Percentiles rank a stretch among this genome's conserved stretches.
Evolutionary conservation across 169 alveolate genomes (phyloP).

Genomic region (Eimeria nieschulzi): DNA sequence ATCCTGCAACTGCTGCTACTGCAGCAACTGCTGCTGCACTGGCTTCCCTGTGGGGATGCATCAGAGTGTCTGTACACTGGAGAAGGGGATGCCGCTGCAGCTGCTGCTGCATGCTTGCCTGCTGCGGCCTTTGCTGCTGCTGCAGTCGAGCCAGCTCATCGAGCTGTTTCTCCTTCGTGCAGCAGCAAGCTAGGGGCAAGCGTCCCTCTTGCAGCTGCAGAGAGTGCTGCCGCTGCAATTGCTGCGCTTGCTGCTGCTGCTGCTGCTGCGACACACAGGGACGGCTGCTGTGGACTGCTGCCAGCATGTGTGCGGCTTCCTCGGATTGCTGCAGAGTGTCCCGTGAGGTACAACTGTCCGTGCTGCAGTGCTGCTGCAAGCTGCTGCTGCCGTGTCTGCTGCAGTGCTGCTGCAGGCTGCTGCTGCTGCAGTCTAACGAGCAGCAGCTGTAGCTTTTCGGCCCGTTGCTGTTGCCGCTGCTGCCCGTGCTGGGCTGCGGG

Average conservation of each 20-base stretch:
- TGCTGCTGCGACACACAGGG: constrained; percentile 27
- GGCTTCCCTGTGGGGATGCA: constrained; percentile 36
- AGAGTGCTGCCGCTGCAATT: neutral
- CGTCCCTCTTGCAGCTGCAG: constrained; percentile 12
- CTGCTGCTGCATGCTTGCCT: constrained; percentile 27
- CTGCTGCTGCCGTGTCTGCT: constrained; percentile 28
- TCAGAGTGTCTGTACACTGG: neutral
- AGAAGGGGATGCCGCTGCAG: constrained; percentile 20
- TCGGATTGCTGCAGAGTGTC: neutral
- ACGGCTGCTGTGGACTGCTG: constrained; percentile 16
- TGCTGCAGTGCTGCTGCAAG: constrained; percentile 26
- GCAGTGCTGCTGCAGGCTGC: constrained; percentile 22
- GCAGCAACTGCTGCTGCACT: constrained; percentile 49
- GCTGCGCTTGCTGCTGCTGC: constrained; percentile 22
- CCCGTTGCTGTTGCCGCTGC: constrained; percentile 25
- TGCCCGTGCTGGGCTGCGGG: neutral
- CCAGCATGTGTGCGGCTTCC: neutral
- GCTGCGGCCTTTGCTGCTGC: constrained; percentile 48
- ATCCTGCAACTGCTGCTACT: constrained; percentile 43
- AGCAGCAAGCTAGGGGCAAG: constrained; percentile 29
- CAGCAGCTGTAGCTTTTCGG: constrained; percentile 18
- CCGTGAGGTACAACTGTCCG: neutral
- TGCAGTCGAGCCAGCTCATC: constrained; percentile 22
- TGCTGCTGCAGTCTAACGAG: neutral
- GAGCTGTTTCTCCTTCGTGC: neutral